A percentile compares a stretch with the other conserved stretches of the same genome.
phyloP scores from a whole-genome alignment of 768 basidiomycete species.

The Lenzites betulinus region DNA sequence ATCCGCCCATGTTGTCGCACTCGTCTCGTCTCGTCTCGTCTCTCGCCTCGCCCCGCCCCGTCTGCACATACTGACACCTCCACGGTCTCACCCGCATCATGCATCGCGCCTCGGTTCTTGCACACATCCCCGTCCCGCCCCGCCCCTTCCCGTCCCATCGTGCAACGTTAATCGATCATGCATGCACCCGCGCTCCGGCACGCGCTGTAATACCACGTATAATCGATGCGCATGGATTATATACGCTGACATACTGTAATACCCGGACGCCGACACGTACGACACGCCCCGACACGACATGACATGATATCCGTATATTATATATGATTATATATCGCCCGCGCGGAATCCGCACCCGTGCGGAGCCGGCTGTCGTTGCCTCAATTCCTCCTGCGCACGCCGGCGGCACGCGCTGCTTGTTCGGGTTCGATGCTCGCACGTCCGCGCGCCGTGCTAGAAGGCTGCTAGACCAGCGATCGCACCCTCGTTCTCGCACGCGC shows the following conservation, averaged over 20 bases:
- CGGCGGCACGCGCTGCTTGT: neutral
- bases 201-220: neutral
- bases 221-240: too few species aligned
- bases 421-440: constrained; percentile 13
- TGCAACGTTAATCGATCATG: neutral
- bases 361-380: neutral
- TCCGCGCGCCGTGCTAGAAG: neutral
- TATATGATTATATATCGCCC: neutral
- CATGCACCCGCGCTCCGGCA: neutral
- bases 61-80: neutral
- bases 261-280: neutral
- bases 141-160: neutral
- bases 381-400: neutral
- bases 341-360: neutral
- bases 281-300: neutral
- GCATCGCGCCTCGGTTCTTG: constrained; percentile 5
- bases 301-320: neutral
- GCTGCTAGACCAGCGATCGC: constrained; percentile 10
- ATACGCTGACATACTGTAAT: neutral
- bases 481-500: constrained; percentile 9
- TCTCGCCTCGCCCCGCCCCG: neutral
- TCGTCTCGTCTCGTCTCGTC: neutral
- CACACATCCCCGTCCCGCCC: neutral
- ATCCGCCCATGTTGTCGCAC: neutral
- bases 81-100: constrained; percentile 2